Evolutionary conservation across 1,284 basidiomycete genomes (phyloP), one percentile per base, ranked within the genome.

Genomic region (Trametes hirsuta): DNA sequence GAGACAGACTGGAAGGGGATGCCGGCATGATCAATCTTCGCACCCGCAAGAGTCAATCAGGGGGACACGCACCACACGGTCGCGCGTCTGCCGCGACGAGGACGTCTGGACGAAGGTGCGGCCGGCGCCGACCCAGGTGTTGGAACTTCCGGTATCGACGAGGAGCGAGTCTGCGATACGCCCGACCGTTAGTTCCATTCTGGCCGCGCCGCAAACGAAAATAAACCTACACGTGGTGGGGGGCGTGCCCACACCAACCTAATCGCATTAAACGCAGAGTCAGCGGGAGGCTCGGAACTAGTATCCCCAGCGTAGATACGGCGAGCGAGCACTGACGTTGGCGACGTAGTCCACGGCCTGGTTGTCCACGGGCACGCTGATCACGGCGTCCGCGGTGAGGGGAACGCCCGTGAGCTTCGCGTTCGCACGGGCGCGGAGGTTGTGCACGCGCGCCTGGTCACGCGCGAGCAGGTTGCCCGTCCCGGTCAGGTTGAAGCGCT

Each of bases 91-190:
- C 10, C 34, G 10, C 54, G 79, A 82, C 41, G 81, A 79, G 58
- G 71, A 74, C 1, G 84, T 84, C 53, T 61, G 58, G 25, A 69
- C 68, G 62, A 84, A 87, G 0, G 71, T 11, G 6, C 55, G 71
- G 8, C 35, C 59, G 12, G 85, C 81, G 18, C 85, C 84, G 41
- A 87, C 73, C 85, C 86, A 87, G n/a, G 84, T 87, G 74, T 85
- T 85, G 35, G 84, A 84, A n/a, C 62, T 64, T 3, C 66, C 66
- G 3, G 64, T 65, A 44, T 67, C 66, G n/a, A 68, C 62, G 44
- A 67, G 48, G 12, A 70, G 58, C 1, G 55, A 54, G 42, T 65
- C 67, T 69, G 25, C 9, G 18, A 2, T 24, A 14, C 18, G 46
- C 8, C 22, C 8, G 24, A n/a, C 30, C 42, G 36, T 56, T 39